Evolutionary conservation across 495 filamentous ascomycete species (phyloP).

Genomic region (Penicillium psychrofluorescens): DNA sequence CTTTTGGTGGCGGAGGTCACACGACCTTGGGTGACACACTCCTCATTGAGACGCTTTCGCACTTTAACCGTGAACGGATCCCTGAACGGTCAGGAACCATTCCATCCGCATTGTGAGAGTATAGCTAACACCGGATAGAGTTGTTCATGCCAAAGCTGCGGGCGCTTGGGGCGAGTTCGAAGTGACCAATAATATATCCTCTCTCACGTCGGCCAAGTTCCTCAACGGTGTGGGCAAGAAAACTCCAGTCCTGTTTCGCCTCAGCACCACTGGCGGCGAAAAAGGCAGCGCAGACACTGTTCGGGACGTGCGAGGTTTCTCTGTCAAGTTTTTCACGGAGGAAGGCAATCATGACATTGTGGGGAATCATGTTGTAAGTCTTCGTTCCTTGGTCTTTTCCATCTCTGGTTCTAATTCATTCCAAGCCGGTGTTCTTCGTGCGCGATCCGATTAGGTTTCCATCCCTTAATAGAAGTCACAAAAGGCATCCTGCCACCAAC

Average conservation of each 20-base stretch:
- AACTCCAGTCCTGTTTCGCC: slow-evolving; percentile 46
- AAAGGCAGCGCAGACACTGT: slow-evolving; percentile 52
- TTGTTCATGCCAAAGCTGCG: slow-evolving; percentile 68
- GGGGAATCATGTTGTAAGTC: slow-evolving; percentile 42
- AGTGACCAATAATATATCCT: slow-evolving; percentile 46
- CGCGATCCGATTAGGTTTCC: slow-evolving; percentile 50
- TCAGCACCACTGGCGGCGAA: slow-evolving; percentile 56
- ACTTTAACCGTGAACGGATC: slow-evolving; percentile 53
- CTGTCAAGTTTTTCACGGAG: slow-evolving; percentile 65
- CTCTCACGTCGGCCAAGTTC: slow-evolving; percentile 29
- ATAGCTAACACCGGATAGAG: slow-evolving; percentile 19
- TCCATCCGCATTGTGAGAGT: neutral
- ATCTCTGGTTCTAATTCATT: neutral
- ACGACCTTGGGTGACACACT: slow-evolving; percentile 21
- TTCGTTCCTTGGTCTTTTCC: neutral
- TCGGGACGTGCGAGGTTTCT: slow-evolving; percentile 56
- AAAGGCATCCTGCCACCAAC: slow-evolving; percentile 40
- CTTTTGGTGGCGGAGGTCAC: slow-evolving; percentile 18
- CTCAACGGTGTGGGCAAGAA: slow-evolving; percentile 53
- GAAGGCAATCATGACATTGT: slow-evolving; percentile 69
- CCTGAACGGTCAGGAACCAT: slow-evolving; percentile 33
- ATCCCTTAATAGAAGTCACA: slow-evolving; percentile 44
- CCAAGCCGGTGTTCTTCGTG: slow-evolving; percentile 44
- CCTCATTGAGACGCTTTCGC: slow-evolving; percentile 22
- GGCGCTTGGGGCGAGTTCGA: slow-evolving; percentile 65